Conservation (phyloP, 2,329 filamentous ascomycete species). For the Aspergillus ochraceoroseus region DNA sequence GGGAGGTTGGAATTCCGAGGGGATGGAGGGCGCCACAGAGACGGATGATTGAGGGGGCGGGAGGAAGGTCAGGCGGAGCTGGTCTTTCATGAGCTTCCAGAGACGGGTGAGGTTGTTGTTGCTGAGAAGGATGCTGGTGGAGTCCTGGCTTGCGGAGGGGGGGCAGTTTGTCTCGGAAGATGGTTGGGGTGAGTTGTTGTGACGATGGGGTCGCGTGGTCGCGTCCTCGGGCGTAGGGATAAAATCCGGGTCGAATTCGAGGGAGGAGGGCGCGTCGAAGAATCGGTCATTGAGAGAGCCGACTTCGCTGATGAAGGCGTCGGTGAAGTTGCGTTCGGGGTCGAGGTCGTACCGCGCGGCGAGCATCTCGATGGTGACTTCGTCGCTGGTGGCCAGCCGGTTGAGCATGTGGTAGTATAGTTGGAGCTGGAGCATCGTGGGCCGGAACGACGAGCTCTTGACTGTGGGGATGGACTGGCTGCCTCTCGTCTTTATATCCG, state of each 20-base stretch:
- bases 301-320: slow-evolving; percentile 72
- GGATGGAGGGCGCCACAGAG: slow-evolving; percentile 28
- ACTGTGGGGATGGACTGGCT: slow-evolving; percentile 58
- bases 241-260: slow-evolving; percentile 29
- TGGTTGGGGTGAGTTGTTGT: slow-evolving; percentile 8
- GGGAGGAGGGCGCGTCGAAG: slow-evolving; percentile 45
- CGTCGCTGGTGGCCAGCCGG: slow-evolving; percentile 61
- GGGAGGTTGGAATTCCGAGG: slow-evolving; percentile 32
- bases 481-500: slow-evolving; percentile 78
- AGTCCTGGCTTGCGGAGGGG: slow-evolving; percentile 39
- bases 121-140: slow-evolving; percentile 49
- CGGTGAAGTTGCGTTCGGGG: slow-evolving; percentile 63
- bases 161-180: too few relatives aligned
- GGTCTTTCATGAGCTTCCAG: slow-evolving; percentile 60
- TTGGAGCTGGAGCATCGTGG: slow-evolving; percentile 80
- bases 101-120: slow-evolving; percentile 58
- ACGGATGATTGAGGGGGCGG: slow-evolving; percentile 17
- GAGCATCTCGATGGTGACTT: slow-evolving; percentile 64
- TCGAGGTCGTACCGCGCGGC: slow-evolving; percentile 68
- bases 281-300: slow-evolving; percentile 64
- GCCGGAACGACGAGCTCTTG: slow-evolving; percentile 59
- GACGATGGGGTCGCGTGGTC: slow-evolving; percentile 4
- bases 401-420: slow-evolving; percentile 83
- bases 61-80: slow-evolving; percentile 52
- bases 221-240: slow-evolving; percentile 25